Conservation (phyloP, 2,329 filamentous ascomycete species). For the Stagonosporopsis chrysanthemi region DNA sequence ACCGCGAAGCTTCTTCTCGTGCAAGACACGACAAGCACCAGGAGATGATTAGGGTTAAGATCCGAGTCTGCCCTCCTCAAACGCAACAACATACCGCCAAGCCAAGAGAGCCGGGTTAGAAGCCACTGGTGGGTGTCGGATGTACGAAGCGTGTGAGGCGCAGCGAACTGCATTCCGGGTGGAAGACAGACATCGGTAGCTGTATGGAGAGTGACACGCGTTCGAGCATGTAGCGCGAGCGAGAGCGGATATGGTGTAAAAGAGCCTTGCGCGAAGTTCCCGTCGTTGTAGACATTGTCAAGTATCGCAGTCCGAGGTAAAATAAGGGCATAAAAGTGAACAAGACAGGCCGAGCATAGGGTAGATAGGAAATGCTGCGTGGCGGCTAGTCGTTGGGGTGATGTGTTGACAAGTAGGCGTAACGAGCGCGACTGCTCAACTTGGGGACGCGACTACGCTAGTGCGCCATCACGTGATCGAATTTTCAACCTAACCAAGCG, state of each 20-base stretch:
- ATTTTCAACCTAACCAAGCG: not conserved
- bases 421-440: conserved; percentile 22
- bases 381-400: conserved; percentile 25
- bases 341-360: conserved; percentile 11
- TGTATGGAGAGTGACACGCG: conserved; percentile 80
- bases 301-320: conserved; percentile 22
- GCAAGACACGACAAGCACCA: conserved; percentile 65
- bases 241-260: conserved; percentile 41
- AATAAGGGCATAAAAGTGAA: conserved; percentile 2
- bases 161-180: conserved; percentile 61
- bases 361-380: conserved; percentile 15
- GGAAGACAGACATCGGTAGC: conserved; percentile 79
- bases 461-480: not conserved
- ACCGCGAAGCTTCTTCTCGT: conserved; percentile 53
- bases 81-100: conserved; percentile 46
- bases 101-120: conserved; percentile 64
- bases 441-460: conserved; percentile 9
- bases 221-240: conserved; percentile 36
- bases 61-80: conserved; percentile 75
- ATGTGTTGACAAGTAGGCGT: conserved; percentile 16
- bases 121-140: conserved; percentile 66
- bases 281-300: conserved; percentile 40
- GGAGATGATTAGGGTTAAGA: conserved; percentile 94
- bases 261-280: conserved; percentile 36
- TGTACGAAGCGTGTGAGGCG: conserved; percentile 49